Evolutionary conservation across 352 stramenopile species (phyloP), one percentile per base, ranked within the genome.

Genomic region (Globisporangium abappressorium): DNA sequence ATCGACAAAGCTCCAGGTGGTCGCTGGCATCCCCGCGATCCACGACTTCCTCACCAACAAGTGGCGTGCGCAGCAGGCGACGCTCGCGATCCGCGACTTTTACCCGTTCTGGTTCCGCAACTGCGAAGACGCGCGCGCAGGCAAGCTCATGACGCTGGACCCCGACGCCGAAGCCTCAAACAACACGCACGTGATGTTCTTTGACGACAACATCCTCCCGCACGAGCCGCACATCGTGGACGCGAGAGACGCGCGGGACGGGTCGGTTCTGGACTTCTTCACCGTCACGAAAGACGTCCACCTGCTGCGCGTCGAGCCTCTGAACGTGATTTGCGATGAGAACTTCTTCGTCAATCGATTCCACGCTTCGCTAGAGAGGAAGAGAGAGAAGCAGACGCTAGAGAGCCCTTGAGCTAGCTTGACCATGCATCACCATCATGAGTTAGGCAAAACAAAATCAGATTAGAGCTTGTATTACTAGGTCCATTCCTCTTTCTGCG

Each of bases 201-300:
- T 94, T n/a, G 86, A 94, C 56, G 86, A 94, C 66, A 94, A 94
- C 57, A 88, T 94, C 57, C 65, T 94, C 2, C 6, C 57, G 0
- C 69, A 89, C 30, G 82, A 92, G 26, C 76, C 86, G 8, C 86
- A 92, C 63, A 94, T 94, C 59, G 82, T 92, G 15, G 86, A 94
- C 47, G 82, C 72, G 12, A 72, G 86, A 12, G 56, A 68, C 11
- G 74, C 72, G 22, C 70, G 74, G 4, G 73, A 78, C 20, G 64
- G 70, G 8, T 34, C 54, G 3, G 26, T 74, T 2, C 8, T 92
- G 18, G 30, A 57, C 5, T 92, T 87, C 65, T 67, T 76, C 0
- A 36, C 68, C 0, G 76, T 5, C 24, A 65, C 76, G 7, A 71
- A 77, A 22, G 81, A 89, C n/a, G 49, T 79, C 0, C 56, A 88